Base-by-base conservation (phyloP, 441 rosid species). In the Cnidoscolus chayamansa region DNA sequence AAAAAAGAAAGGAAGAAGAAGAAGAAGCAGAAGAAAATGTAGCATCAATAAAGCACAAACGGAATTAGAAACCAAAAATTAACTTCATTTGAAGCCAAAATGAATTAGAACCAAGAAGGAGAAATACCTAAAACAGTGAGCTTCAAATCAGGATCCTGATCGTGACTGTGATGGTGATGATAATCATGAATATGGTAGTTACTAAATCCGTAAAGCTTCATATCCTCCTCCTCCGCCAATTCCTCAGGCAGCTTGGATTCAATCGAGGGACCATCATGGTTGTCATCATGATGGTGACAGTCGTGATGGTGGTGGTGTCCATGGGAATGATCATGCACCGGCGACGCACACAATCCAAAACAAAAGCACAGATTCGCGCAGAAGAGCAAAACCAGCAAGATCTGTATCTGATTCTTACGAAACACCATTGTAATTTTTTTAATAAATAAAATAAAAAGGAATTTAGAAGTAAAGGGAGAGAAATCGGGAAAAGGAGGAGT, bases 201-300 rank as follows among this genome's bases (percentile, higher is more conserved):
- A 31, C 70, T 30, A 37, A 77, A 77, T 25, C 76, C 80, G 30
- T 67, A 72, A 10, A 68, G 73, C 63, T 63, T 86, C 89, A 91
- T 88, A 74, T 93, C 98, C 74, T 93, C 98, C 68, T 89, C 94
- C 77, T 91, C 97, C 1, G 94, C 97, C 65, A 93, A 57, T 71
- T 93, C 98, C 83, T 93, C 98, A 19, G 97, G 97, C 49, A 93
- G 76, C 85, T 73, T 74, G 58, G 64, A 49, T 67, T 62, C 37
- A 67, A 70, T 78, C 55, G 43, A 74, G 12, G 71, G 79, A 67
- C 71, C 78, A 10, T 68, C 79, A 62, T 81, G 84, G 2, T 75
- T 62, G 57, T 75, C 75, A 10, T 76, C 75, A 17, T 77, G 78
- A 35, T 77, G 76, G 9, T 78, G 78, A 2, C 78, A 80, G 70